These are phyloP conservation scores for Eremothecium gossypii DNA, from an alignment of 1,139 yeast species.

Conservation along the genomic window DNA sequence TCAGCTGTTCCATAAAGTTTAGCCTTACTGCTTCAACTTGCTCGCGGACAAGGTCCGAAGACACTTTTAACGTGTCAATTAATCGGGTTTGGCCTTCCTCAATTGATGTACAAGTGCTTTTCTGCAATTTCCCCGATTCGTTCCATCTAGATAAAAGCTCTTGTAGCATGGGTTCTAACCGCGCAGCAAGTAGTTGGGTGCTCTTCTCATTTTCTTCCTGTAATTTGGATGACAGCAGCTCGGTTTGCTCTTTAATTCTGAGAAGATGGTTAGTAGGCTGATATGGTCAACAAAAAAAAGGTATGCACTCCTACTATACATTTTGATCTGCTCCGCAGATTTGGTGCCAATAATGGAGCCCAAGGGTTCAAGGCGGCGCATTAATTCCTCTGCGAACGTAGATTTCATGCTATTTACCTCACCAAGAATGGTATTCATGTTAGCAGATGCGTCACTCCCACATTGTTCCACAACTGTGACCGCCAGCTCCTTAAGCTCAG, in stretches of 20 bases:
- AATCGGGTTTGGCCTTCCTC: neutral
- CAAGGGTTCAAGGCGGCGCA: neutral
- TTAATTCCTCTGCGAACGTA: too few species aligned
- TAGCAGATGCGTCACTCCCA: neutral
- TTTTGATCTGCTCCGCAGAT: neutral
- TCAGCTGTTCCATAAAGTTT: neutral
- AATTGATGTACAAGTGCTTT: neutral
- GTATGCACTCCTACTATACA: too few species aligned
- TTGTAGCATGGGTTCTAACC: neutral
- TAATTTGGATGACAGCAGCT: neutral
- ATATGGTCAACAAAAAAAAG: too few species aligned
- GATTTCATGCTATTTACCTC: slow-evolving; percentile 6
- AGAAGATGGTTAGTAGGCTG: too few species aligned
- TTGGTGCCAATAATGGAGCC: neutral
- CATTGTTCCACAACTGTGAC: too few species aligned
- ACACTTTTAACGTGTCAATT: neutral
- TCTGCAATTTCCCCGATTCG: neutral
- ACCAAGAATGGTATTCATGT: slow-evolving; percentile 2
- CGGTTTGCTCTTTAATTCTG: neutral
- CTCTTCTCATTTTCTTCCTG: neutral
- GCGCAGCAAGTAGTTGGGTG: neutral
- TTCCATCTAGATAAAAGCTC: too few species aligned
- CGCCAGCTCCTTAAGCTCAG: neutral
- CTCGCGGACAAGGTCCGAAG: neutral
- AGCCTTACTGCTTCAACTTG: neutral